phyloP scores from a whole-genome alignment of 108 stramenopile species.

The Pseudonitzschia delicatissima region DNA sequence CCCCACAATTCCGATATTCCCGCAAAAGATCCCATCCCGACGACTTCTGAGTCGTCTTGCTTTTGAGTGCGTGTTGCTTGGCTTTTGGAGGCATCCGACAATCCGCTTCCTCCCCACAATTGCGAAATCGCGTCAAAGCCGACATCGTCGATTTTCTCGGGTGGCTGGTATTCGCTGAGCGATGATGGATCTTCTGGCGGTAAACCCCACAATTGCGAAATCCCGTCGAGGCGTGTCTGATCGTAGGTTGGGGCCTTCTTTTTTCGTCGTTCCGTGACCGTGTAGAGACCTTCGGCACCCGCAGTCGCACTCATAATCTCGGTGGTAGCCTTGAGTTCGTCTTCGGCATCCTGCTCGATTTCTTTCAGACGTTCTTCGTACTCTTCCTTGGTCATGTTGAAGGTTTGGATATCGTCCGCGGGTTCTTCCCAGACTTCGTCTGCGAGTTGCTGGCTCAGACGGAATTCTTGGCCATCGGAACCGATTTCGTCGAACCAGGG shows the following conservation, averaged over 20 bases:
- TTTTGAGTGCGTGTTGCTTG: background rate
- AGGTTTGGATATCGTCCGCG: slow-evolving; percentile 6
- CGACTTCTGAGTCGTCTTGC: slow-evolving; percentile 11
- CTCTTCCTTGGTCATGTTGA: slow-evolving; percentile 38
- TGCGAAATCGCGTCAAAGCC: slow-evolving; percentile 39
- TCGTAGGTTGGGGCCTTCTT: slow-evolving; percentile 33
- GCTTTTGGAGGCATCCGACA: background rate
- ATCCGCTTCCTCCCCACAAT: slow-evolving; percentile 35
- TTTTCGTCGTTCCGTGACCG: slow-evolving; percentile 10
- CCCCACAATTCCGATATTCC: slow-evolving; percentile 49
- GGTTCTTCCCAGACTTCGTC: slow-evolving; percentile 60
- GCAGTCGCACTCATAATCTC: slow-evolving; percentile 49
- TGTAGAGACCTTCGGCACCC: slow-evolving; percentile 26
- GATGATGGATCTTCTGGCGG: slow-evolving; percentile 28
- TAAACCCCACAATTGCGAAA: slow-evolving; percentile 57
- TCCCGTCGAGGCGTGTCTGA: slow-evolving; percentile 52
- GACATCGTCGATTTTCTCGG: slow-evolving; percentile 37
- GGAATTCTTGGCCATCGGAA: slow-evolving; percentile 52
- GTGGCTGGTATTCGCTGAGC: slow-evolving; percentile 20
- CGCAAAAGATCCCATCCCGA: slow-evolving; percentile 17
- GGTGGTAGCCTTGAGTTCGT: slow-evolving; percentile 45
- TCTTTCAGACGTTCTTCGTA: slow-evolving; percentile 37
- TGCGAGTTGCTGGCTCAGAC: slow-evolving; percentile 55
- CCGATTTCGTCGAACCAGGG: slow-evolving; percentile 54
- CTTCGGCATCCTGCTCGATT: slow-evolving; percentile 38